Evolutionary conservation across 1,284 basidiomycete species (phyloP).

Genomic region (Sanghuangporus baumii): DNA sequence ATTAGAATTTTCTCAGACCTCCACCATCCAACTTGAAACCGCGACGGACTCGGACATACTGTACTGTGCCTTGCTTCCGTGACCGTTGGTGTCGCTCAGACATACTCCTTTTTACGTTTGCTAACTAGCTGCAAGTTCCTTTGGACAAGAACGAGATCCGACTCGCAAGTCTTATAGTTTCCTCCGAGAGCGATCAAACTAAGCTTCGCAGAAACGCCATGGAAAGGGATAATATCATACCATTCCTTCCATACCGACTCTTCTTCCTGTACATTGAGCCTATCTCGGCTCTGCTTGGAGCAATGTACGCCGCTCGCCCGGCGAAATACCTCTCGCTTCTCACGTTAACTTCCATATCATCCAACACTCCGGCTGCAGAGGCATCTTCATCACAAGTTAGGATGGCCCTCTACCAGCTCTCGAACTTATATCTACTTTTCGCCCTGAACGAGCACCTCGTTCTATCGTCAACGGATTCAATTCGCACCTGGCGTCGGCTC

Average conservation of each 20-base stretch:
- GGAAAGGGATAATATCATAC: neutral
- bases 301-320: slow-evolving; percentile 41
- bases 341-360: neutral
- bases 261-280: slow-evolving; percentile 52
- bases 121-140: too few species aligned
- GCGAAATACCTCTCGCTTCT: slow-evolving; percentile 32
- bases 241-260: slow-evolving; percentile 31
- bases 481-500: slow-evolving; percentile 39
- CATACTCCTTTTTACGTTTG: too few species aligned
- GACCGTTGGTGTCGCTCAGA: too few species aligned
- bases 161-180: too few species aligned
- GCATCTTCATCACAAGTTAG: slow-evolving; percentile 26
- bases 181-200: too few species aligned
- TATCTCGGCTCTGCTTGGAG: slow-evolving; percentile 42
- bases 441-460: slow-evolving; percentile 49
- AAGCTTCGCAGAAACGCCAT: neutral
- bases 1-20: too few species aligned
- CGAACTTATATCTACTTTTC: slow-evolving; percentile 48
- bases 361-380: slow-evolving; percentile 17
- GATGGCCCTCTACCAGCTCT: slow-evolving; percentile 41
- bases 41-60: too few species aligned
- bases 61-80: too few species aligned
- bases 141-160: too few species aligned
- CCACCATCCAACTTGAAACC: too few species aligned
- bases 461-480: slow-evolving; percentile 36